Evolutionary conservation across 371 early-diverging fungal species (phyloP).

Genomic region (Zychaea mexicana): DNA sequence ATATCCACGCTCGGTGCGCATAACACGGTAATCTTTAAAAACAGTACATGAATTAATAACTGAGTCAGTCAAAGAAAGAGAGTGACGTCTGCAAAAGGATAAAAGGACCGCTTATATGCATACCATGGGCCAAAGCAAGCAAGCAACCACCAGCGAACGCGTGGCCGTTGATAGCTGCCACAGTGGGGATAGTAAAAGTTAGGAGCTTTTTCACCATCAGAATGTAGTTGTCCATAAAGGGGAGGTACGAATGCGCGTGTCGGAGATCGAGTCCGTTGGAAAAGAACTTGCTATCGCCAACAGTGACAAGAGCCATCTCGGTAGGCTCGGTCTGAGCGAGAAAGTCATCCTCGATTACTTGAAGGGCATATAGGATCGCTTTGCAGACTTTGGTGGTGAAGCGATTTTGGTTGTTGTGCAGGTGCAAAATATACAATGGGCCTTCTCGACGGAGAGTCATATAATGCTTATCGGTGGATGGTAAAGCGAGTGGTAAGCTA

Average conservation of each 20-base stretch:
- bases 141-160: slow-evolving; percentile 87
- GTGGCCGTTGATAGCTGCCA: slow-evolving; percentile 85
- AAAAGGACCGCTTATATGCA: not conserved
- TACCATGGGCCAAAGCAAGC: slow-evolving; percentile 76
- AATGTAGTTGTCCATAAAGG: no score
- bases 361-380: slow-evolving; percentile 63
- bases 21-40: slow-evolving; percentile 71
- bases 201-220: slow-evolving; percentile 59
- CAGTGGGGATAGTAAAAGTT: slow-evolving; percentile 75
- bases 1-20: slow-evolving; percentile 79
- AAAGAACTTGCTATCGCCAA: slow-evolving; percentile 69
- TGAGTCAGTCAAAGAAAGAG: not conserved
- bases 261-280: slow-evolving; percentile 74
- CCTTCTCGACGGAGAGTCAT: slow-evolving; percentile 56
- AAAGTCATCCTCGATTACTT: slow-evolving; percentile 56
- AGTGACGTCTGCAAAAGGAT: no score
- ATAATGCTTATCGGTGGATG: slow-evolving; percentile 39
- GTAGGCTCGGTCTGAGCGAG: slow-evolving; percentile 35
- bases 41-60: not conserved
- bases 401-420: slow-evolving; percentile 68
- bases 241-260: slow-evolving; percentile 47
- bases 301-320: slow-evolving; percentile 64
- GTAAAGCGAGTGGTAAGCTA: slow-evolving; percentile 35
- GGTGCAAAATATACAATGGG: slow-evolving; percentile 58
- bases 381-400: slow-evolving; percentile 63